A percentile compares a stretch with the other conserved stretches of the same genome.
These are phyloP conservation scores for Trapa incisa DNA, from an alignment of 345 rosid species.

Conservation along the genomic window DNA sequence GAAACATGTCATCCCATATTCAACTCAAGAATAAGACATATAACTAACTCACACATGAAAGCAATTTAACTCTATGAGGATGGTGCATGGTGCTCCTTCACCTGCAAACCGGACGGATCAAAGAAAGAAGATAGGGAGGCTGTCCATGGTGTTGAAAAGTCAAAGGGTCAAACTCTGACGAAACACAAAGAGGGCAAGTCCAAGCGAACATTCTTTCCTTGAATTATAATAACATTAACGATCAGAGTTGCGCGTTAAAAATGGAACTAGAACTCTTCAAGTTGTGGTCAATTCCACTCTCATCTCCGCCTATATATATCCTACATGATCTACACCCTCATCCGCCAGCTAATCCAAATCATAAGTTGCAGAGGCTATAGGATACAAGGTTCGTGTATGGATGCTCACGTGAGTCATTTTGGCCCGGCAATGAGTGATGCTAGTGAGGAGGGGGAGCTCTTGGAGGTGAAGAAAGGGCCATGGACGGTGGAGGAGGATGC, in stretches of 20 bases:
- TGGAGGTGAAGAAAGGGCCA: conserved; percentile 64
- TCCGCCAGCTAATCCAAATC: conserved; percentile 1
- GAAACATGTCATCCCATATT: no score
- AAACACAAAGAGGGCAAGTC: no score
- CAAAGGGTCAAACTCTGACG: conserved; percentile 1
- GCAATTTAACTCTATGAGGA: neutral
- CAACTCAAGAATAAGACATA: neutral
- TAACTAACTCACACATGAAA: neutral
- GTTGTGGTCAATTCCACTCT: conserved; percentile 4
- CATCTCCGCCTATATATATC: conserved; percentile 4
- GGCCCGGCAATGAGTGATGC: neutral
- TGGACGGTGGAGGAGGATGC: conserved; percentile 82
- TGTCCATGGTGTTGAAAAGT: conserved; percentile 1
- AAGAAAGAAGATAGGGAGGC: neutral
- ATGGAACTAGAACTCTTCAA: neutral
- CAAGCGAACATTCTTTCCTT: no score
- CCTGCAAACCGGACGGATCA: neutral
- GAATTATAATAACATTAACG: neutral
- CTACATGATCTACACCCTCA: neutral
- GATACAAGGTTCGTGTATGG: neutral
- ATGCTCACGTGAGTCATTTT: neutral
- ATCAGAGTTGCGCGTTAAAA: neutral
- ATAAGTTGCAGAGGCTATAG: neutral
- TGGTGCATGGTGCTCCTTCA: neutral
- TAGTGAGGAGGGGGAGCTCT: conserved; percentile 29